These are phyloP conservation scores for Cladosporium cucumerinum DNA, from an alignment of 2,329 filamentous ascomycete species.

Conservation along the genomic window DNA sequence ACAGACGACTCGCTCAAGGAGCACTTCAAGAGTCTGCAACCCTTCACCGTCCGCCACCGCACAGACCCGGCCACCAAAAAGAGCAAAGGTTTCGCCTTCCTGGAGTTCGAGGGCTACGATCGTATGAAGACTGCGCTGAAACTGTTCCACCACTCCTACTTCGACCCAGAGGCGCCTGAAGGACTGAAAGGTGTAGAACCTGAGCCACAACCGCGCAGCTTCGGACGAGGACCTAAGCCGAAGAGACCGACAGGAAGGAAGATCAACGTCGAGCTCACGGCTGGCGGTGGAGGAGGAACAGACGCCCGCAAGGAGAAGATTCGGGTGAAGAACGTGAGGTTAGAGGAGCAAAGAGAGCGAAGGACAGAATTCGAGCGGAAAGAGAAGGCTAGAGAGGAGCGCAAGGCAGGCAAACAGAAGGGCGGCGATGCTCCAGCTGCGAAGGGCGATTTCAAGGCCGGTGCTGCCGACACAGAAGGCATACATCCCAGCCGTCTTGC, in stretches of 20 bases:
- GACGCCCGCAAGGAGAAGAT: slow-evolving; percentile 72
- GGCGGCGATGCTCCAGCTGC: slow-evolving; percentile 21
- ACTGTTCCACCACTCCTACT: slow-evolving; percentile 81
- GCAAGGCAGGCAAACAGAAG: slow-evolving; percentile 34
- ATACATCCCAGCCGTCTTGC: slow-evolving; percentile 37
- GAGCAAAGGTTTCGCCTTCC: slow-evolving; percentile 75
- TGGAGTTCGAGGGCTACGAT: slow-evolving; percentile 84
- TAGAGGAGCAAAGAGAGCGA: slow-evolving; percentile 65
- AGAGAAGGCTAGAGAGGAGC: slow-evolving; percentile 43
- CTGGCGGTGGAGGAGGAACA: slow-evolving; percentile 75
- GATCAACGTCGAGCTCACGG: slow-evolving; percentile 93
- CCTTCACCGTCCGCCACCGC: slow-evolving; percentile 68
- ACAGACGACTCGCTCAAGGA: slow-evolving; percentile 65
- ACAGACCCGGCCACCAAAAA: slow-evolving; percentile 63
- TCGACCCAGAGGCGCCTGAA: slow-evolving; percentile 47
- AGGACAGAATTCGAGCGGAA: slow-evolving; percentile 49
- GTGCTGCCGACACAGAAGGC: slow-evolving; percentile 21
- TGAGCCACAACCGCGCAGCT: slow-evolving; percentile 15
- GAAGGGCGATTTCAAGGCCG: slow-evolving; percentile 13
- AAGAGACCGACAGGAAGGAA: slow-evolving; percentile 58
- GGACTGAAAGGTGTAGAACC: slow-evolving; percentile 15
- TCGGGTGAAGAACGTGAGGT: slow-evolving; percentile 77
- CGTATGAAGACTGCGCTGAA: slow-evolving; percentile 91
- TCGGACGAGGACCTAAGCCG: slow-evolving; percentile 27
- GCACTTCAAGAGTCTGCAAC: slow-evolving; percentile 76